Evolutionary conservation across 148 eudicot species (phyloP).

Genomic region (Cornus florida): DNA sequence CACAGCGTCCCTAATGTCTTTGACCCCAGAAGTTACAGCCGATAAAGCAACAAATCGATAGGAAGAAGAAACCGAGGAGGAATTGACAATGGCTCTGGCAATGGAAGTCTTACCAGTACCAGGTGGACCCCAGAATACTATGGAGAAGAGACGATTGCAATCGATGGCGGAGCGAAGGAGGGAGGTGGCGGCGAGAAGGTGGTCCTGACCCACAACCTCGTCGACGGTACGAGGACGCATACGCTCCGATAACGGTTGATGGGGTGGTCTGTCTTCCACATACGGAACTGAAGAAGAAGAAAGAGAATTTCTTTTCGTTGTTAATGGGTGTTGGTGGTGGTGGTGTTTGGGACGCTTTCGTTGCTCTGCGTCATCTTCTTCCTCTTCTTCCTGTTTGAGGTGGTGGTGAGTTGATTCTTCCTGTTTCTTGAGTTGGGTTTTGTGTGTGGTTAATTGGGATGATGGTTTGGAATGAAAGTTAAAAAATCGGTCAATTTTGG

Average conservation of each 20-base stretch:
- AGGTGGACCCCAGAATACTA: constrained; percentile 94
- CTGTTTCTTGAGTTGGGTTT: neutral
- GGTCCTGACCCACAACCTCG: constrained; percentile 76
- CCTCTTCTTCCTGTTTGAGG: neutral
- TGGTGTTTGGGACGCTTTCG: constrained; percentile 33
- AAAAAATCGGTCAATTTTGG: constrained; percentile 43
- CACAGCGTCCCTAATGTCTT: constrained; percentile 77
- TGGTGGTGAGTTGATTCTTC: neutral
- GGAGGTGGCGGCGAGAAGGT: constrained; percentile 51
- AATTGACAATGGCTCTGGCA: constrained; percentile 55
- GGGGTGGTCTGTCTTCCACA: neutral
- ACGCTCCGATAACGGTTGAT: constrained; percentile 62
- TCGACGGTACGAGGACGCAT: constrained; percentile 67
- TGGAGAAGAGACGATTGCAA: constrained; percentile 60
- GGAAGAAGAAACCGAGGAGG: constrained; percentile 16
- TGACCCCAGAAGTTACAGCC: constrained; percentile 75
- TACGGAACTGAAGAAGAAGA: neutral
- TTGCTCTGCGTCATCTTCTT: constrained; percentile 3
- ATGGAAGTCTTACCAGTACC: constrained; percentile 94
- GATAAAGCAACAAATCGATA: constrained; percentile 68
- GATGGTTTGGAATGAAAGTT: constrained; percentile 12
- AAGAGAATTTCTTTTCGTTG: neutral
- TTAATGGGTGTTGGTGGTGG: neutral
- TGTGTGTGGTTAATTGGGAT: neutral
- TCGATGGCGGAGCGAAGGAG: constrained; percentile 53